Conservation (phyloP, 225 moss, liverwort and hornwort species). For the Physcomitrellopsis africana region DNA sequence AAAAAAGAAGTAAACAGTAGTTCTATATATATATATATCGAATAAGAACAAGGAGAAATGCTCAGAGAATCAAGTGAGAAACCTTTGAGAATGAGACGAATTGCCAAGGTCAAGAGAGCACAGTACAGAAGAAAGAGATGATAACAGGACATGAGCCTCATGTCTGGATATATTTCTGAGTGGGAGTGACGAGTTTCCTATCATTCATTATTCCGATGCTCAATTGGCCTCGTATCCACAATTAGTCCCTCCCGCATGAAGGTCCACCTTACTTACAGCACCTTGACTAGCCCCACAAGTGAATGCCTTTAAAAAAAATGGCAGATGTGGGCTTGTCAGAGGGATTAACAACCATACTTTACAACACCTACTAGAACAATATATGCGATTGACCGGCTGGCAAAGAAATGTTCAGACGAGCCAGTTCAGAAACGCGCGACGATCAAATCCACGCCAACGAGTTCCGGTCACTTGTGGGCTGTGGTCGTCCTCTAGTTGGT, state of each 20-base stretch:
- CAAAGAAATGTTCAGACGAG: conserved; percentile 30
- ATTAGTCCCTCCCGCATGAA: conserved; percentile 30
- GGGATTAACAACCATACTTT: conserved; percentile 45
- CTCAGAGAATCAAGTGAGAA: no score
- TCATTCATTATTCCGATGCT: conserved; percentile 39
- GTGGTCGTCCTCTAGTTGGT: conserved; percentile 77
- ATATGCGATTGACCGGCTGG: conserved; percentile 31
- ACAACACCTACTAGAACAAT: conserved; percentile 43
- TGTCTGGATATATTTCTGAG: conserved; percentile 16
- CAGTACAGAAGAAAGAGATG: neutral
- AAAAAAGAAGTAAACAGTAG: no score
- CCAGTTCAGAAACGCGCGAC: neutral
- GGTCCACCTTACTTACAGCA: conserved; percentile 45
- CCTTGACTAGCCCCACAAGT: conserved; percentile 40
- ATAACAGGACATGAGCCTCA: conserved; percentile 19
- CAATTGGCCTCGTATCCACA: conserved; percentile 47
- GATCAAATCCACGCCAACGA: conserved; percentile 79
- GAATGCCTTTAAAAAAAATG: conserved; percentile 36
- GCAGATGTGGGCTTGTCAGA: conserved; percentile 36
- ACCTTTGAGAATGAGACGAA: no score
- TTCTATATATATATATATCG: no score
- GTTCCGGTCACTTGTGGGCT: conserved; percentile 67
- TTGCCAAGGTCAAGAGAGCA: no score
- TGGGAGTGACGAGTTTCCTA: conserved; percentile 36
- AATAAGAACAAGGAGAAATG: no score